phyloP scores from a whole-genome alignment of 768 basidiomycete genomes.

The Russula lepida region DNA sequence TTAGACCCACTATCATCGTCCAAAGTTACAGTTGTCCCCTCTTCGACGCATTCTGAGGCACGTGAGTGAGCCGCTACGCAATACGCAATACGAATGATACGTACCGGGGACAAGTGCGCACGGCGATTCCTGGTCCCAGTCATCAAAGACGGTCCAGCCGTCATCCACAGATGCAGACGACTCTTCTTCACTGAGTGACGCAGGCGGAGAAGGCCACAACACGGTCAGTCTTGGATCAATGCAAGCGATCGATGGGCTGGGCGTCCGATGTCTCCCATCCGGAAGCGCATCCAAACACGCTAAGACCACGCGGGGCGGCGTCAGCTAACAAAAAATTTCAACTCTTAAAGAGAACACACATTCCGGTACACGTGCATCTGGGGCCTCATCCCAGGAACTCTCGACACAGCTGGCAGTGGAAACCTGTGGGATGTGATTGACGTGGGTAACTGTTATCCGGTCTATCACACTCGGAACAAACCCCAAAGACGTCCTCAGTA shows the following conservation, averaged over 20 bases:
- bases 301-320: background rate
- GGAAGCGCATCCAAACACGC: background rate
- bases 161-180: background rate
- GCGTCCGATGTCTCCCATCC: background rate
- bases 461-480: background rate
- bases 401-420: background rate
- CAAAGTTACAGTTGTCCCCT: background rate
- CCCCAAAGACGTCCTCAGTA: constrained; percentile 4
- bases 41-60: background rate
- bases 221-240: constrained; percentile 13
- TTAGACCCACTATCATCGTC: background rate
- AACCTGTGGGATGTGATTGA: background rate
- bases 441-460: background rate
- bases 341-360: background rate
- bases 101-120: background rate
- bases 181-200: background rate
- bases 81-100: background rate
- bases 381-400: background rate
- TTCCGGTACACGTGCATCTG: background rate
- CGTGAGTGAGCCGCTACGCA: background rate
- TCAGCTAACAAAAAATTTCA: background rate
- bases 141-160: background rate
- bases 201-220: constrained; percentile 2
- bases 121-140: background rate
- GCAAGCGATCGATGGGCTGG: constrained; percentile 3